These are phyloP conservation scores for Fusarium drepaniforme DNA, from an alignment of 2,329 filamentous ascomycete species.

Conservation along the genomic window DNA sequence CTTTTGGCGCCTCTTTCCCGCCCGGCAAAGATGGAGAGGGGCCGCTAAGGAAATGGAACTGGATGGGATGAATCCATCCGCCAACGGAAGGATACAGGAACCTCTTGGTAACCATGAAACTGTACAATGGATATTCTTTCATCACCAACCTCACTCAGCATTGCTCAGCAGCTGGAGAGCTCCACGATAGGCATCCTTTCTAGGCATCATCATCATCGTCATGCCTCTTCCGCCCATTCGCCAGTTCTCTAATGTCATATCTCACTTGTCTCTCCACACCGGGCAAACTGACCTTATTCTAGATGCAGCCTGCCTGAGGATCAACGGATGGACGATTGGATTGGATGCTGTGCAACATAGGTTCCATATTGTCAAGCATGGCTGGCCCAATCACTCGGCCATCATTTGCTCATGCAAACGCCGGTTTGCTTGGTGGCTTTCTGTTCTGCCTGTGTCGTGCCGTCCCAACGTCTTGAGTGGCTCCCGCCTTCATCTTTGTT, in stretches of 20 bases:
- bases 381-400: not conserved
- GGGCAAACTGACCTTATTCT: not conserved
- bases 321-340: constrained; percentile 3
- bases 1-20: constrained; percentile 1
- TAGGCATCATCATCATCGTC: not conserved
- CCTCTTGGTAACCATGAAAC: not conserved
- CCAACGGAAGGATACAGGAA: not conserved
- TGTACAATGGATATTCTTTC: not conserved
- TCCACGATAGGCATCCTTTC: not conserved
- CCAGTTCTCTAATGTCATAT: not conserved
- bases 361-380: not conserved
- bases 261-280: not conserved
- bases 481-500: not conserved
- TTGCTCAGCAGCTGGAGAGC: not conserved
- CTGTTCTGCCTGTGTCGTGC: not conserved
- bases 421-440: not conserved
- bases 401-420: not conserved
- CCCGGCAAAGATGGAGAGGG: not conserved
- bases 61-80: not conserved
- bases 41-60: not conserved
- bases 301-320: not conserved
- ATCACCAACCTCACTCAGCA: not conserved
- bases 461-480: not conserved
- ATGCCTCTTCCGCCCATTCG: not conserved
- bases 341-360: constrained; percentile 4